A percentile compares a stretch with the other conserved stretches of the same genome.
Conservation (phyloP, 495 filamentous ascomycete species). For the Emericellopsis terricola region DNA sequence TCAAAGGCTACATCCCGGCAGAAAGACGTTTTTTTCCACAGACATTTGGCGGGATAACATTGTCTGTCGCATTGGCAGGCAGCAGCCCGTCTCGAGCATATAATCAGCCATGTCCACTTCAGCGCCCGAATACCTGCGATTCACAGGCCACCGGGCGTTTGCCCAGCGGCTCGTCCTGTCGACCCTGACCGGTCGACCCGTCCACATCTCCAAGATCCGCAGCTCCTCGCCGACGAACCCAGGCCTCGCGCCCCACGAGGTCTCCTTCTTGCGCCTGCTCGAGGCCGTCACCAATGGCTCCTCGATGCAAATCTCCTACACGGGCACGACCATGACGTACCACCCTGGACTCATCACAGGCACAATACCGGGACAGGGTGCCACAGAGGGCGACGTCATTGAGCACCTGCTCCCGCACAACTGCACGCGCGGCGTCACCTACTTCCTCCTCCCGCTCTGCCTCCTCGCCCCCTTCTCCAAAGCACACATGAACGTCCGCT, state of each 20-base stretch:
- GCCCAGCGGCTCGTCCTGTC: slow-evolving; percentile 72
- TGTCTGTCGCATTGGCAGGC: too few species aligned
- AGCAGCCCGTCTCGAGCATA: too few species aligned
- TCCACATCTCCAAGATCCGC: slow-evolving; percentile 89
- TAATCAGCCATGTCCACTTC: slow-evolving; percentile 20
- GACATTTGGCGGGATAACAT: too few species aligned
- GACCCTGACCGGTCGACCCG: slow-evolving; percentile 72
- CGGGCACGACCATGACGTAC: slow-evolving; percentile 80
- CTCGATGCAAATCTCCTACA: slow-evolving; percentile 84
- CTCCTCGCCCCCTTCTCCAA: slow-evolving; percentile 90
- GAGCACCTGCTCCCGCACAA: slow-evolving; percentile 57
- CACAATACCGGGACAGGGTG: slow-evolving; percentile 44
- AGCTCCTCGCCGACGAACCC: slow-evolving; percentile 65
- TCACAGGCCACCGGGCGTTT: slow-evolving; percentile 71
- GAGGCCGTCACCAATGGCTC: slow-evolving; percentile 93
- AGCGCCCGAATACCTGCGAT: slow-evolving; percentile 33
- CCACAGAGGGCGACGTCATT: slow-evolving; percentile 49
- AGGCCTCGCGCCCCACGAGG: slow-evolving; percentile 79
- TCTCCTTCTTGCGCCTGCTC: slow-evolving; percentile 88
- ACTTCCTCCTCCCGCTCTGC: slow-evolving; percentile 79
- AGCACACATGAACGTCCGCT: slow-evolving; percentile 65
- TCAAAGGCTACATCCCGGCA: too few species aligned
- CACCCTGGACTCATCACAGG: slow-evolving; percentile 85
- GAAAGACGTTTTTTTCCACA: background rate
- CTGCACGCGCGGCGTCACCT: slow-evolving; percentile 69